A percentile compares a stretch with the other conserved stretches of the same genome.
Conservation (phyloP, 176 grass and related monocot species). For the Puccinellia tenuiflora region DNA sequence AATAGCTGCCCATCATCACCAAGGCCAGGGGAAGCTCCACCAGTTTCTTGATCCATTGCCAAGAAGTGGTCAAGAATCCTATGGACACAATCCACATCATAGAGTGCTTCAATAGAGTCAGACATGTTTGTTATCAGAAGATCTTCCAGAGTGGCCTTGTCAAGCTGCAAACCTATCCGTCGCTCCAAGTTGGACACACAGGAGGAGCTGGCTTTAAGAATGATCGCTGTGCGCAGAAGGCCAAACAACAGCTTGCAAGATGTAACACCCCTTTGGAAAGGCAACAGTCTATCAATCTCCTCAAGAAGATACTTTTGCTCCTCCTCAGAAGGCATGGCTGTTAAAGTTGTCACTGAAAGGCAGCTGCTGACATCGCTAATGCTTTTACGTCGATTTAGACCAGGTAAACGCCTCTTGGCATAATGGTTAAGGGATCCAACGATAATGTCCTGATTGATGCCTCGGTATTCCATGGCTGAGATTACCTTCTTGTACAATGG, state of each 20-base stretch:
- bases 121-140: conserved; percentile 77
- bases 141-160: conserved; percentile 80
- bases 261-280: conserved; percentile 63
- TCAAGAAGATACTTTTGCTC: conserved; percentile 83
- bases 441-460: conserved; percentile 59
- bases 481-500: conserved; percentile 67
- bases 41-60: conserved; percentile 63
- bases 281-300: conserved; percentile 75
- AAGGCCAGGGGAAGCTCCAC: conserved; percentile 49
- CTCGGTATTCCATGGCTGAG: conserved; percentile 65
- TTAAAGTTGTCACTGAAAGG: conserved; percentile 37
- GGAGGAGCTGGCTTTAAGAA: conserved; percentile 58
- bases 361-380: conserved; percentile 40
- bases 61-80: conserved; percentile 78
- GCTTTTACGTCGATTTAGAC: conserved; percentile 71
- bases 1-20: conserved; percentile 51
- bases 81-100: conserved; percentile 68
- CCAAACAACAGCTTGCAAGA: conserved; percentile 76
- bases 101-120: conserved; percentile 58
- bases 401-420: conserved; percentile 70
- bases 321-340: conserved; percentile 49
- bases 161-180: conserved; percentile 75
- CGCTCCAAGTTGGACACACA: conserved; percentile 82
- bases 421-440: conserved; percentile 70
- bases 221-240: conserved; percentile 66